Evolutionary conservation across 2,329 filamentous ascomycete species (phyloP).

Genomic region (Alternaria viburni): DNA sequence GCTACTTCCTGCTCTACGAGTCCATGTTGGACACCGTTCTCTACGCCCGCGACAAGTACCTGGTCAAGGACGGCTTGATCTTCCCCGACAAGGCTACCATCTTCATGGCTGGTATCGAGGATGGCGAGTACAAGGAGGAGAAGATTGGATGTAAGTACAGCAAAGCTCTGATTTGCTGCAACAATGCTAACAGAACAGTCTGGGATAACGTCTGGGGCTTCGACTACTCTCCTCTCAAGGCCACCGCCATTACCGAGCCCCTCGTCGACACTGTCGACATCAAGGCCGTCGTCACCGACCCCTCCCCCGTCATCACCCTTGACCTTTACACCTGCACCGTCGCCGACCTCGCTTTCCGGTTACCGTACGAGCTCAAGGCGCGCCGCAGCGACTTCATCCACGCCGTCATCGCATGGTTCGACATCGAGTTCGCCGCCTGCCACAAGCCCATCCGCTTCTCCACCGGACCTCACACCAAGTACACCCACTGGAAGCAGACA

Average conservation of each 20-base stretch:
- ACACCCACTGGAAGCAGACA: constrained; percentile 99
- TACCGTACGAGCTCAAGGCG: constrained; percentile 75
- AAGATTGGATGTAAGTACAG: constrained; percentile 85
- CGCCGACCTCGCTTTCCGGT: constrained; percentile 82
- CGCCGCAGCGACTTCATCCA: constrained; percentile 95
- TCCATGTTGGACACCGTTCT: constrained; percentile 98
- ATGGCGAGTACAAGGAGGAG: constrained; percentile 99
- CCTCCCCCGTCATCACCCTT: constrained; percentile 80
- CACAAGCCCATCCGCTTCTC: constrained; percentile 98
- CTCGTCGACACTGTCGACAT: constrained; percentile 97
- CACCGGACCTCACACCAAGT: constrained; percentile 96
- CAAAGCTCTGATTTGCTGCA: neutral
- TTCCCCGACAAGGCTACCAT: constrained; percentile 99
- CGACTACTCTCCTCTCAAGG: constrained; percentile 92
- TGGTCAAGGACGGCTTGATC: constrained; percentile 85
- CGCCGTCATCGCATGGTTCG: constrained; percentile 97
- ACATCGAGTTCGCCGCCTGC: constrained; percentile 97
- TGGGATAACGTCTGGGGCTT: constrained; percentile 99
- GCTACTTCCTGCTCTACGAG: constrained; percentile 98
- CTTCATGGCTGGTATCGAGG: constrained; percentile 95
- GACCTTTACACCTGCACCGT: constrained; percentile 91
- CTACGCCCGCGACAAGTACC: constrained; percentile 92
- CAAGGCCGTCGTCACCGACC: constrained; percentile 95
- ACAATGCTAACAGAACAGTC: constrained; percentile 62
- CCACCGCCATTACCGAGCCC: constrained; percentile 90